phyloP scores from a whole-genome alignment of 495 filamentous ascomycete species.

The Lophiotrema nucula region DNA sequence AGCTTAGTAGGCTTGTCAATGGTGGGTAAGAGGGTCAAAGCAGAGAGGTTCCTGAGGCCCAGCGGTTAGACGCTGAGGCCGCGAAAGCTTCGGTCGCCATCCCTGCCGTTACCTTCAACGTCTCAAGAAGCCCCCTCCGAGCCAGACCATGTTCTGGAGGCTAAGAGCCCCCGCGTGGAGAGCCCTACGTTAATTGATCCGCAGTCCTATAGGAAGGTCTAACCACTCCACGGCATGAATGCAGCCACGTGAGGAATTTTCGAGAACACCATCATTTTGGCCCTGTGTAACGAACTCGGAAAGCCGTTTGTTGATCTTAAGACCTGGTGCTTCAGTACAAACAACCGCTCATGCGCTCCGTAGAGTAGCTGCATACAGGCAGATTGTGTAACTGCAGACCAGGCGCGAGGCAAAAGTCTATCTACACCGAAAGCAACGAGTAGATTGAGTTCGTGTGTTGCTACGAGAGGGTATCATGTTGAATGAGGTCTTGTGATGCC shows the following conservation, averaged over 20 bases:
- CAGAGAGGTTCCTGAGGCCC: too few relatives aligned
- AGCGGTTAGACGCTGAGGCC: too few relatives aligned
- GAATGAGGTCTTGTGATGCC: conserved; percentile 22
- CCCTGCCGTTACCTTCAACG: too few relatives aligned
- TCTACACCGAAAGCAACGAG: not conserved
- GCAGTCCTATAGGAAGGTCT: too few relatives aligned
- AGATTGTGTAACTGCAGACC: not conserved
- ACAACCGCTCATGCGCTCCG: conserved; percentile 20
- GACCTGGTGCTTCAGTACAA: conserved; percentile 11
- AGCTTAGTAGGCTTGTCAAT: too few relatives aligned
- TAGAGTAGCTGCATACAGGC: conserved; percentile 18
- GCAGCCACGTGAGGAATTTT: conserved; percentile 15
- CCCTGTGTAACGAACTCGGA: not conserved
- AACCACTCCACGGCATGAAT: conserved; percentile 11
- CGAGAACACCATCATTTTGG: conserved; percentile 8
- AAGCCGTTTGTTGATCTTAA: not conserved
- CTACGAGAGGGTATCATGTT: conserved; percentile 35
- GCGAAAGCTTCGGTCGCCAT: too few relatives aligned
- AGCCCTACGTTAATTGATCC: not conserved
- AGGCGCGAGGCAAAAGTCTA: too few relatives aligned
- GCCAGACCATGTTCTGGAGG: too few relatives aligned
- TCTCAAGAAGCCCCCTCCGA: too few relatives aligned
- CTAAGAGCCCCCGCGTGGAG: conserved; percentile 9
- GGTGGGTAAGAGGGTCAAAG: too few relatives aligned
- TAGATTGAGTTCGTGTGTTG: conserved; percentile 16